Evolutionary conservation across 805 yeast species (phyloP).

Genomic region (Ogataea dorogensis): DNA sequence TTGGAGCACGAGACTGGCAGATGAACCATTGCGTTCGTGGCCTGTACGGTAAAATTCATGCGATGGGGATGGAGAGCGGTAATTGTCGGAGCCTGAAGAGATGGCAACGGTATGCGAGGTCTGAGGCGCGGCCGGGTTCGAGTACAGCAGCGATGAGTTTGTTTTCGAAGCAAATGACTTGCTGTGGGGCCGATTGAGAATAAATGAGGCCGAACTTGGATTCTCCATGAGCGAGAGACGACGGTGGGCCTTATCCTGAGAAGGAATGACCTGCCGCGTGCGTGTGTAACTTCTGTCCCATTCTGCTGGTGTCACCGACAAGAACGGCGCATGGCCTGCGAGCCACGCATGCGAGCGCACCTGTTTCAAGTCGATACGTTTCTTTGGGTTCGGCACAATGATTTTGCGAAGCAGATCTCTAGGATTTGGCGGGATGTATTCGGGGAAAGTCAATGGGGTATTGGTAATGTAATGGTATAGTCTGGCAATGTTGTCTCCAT

Average conservation of each 20-base stretch:
- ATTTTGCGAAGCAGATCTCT: conserved; percentile 86
- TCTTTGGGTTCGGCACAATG: conserved; percentile 79
- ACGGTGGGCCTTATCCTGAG: conserved; percentile 29
- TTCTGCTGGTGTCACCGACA: conserved; percentile 81
- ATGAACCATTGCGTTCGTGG: conserved; percentile 36
- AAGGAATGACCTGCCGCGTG: conserved; percentile 29
- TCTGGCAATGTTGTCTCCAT: conserved; percentile 89
- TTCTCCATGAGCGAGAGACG: conserved; percentile 46
- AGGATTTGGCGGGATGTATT: conserved; percentile 84
- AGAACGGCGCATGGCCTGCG: conserved; percentile 74
- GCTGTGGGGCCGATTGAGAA: conserved; percentile 34
- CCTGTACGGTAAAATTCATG: conserved; percentile 20
- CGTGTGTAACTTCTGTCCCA: conserved; percentile 72
- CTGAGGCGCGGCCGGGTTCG: conserved; percentile 65
- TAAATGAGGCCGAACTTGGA: conserved; percentile 40
- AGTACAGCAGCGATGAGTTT: conserved; percentile 37
- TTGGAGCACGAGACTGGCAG: conserved; percentile 68
- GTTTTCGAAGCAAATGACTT: conserved; percentile 41
- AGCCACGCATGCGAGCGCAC: conserved; percentile 87
- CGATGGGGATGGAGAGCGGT: conserved; percentile 24
- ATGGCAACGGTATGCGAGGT: conserved; percentile 46
- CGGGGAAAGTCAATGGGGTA: conserved; percentile 93
- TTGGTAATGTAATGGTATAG: conserved; percentile 88
- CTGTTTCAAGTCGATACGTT: conserved; percentile 64
- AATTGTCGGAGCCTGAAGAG: conserved; percentile 29